Evolutionary conservation across 2,329 filamentous ascomycete species (phyloP).

Genomic region (Cercospora zeina): DNA sequence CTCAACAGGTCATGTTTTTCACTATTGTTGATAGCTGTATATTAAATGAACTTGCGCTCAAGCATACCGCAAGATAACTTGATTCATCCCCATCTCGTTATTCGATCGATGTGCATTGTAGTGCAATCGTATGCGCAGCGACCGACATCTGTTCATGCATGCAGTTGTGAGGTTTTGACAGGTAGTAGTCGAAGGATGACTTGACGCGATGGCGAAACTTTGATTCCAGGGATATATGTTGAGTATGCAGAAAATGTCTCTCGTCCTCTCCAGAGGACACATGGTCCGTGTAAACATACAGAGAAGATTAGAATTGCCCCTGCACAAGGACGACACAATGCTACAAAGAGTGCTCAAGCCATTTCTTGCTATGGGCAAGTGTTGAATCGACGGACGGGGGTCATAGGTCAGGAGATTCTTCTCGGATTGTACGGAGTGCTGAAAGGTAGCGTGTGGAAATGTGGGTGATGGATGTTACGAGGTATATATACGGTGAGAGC

Average conservation of each 20-base stretch:
- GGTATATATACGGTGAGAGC: too few species aligned
- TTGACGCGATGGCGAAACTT: neutral
- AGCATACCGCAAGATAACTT: neutral
- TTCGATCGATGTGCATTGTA: too few species aligned
- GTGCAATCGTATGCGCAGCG: too few species aligned
- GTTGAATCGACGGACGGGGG: neutral
- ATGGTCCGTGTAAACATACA: constrained; percentile 42
- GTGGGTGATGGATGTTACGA: too few species aligned
- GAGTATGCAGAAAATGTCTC: neutral
- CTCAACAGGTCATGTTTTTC: neutral
- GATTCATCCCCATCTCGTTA: too few species aligned
- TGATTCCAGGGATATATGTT: neutral
- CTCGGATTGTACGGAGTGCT: too few species aligned
- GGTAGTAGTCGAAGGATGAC: neutral
- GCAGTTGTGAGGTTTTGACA: neutral
- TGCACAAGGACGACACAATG: constrained; percentile 51
- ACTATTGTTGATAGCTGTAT: neutral
- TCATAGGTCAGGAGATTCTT: neutral
- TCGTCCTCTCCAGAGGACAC: neutral
- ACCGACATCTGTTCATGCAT: too few species aligned
- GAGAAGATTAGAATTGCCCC: constrained; percentile 58
- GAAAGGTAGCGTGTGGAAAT: too few species aligned
- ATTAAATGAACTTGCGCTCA: neutral
- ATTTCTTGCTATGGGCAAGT: neutral
- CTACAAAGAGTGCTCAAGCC: constrained; percentile 7